Base-by-base conservation (phyloP, 2,329 filamentous ascomycete species). In the Diplocarpon mali region DNA sequence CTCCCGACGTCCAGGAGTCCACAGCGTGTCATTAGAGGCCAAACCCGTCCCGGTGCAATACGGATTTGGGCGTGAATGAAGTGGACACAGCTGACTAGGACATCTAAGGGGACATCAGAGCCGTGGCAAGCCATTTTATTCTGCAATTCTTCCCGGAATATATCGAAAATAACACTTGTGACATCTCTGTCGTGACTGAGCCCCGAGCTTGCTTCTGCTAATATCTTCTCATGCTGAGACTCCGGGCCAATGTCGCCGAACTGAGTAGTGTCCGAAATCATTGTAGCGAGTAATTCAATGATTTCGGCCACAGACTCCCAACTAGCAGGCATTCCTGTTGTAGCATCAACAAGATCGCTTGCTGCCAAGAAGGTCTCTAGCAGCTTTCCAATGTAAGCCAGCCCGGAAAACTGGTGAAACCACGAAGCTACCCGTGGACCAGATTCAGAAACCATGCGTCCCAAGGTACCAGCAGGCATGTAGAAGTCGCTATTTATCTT, bases 11-110 rank as follows among this genome's bases (percentile, higher is more conserved):
- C 83, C 37, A 98, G 70, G 14, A 98, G 69, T 50, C 81, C 78
- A 61, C 86, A 93, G 46, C 86, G 79, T 3, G 82, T 78, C 56
- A 98, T 73, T 61, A 90, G 85, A 3, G 90, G 88, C 89, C 92
- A 96, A 5, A 95, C 80, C 48, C 89, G 75, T 45, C 83, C 84
- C 0, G 92, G 90, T 41, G 83, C 77, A n/a, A 83, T 55, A 9
- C 73, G 71, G 20, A 92, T 64, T 14, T 93, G 67, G 2, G 82
- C 78, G 53, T 83, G 75, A 31, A 94, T 68, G 57, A 96, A 95
- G 42, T 87, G 81, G 16, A 89, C 66, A 60, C 87, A 94, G 17
- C 84, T 78, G 10, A 70, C 68, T 45, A 81, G 62, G 38, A 89
- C 73, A 2, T 81, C 71, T 24, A 93, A 70, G 60, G 63, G 48